Percentiles rank a stretch among this genome's conserved stretches.
These are phyloP conservation scores for Ustilago sp. DNA, from an alignment of 1,284 basidiomycete genomes.

Conservation along the genomic window DNA sequence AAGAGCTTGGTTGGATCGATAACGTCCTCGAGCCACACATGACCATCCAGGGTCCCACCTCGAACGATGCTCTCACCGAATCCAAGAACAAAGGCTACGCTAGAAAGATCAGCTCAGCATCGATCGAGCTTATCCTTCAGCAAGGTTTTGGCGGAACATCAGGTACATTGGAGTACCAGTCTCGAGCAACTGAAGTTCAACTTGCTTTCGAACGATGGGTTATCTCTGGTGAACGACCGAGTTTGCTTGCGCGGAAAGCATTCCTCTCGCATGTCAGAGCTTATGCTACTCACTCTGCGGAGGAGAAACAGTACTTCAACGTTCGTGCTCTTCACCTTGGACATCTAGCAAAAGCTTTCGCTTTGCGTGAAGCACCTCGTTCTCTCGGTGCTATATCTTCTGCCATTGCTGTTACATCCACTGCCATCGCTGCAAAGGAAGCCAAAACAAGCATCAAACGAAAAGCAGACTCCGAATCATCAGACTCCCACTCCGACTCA, in stretches of 20 bases:
- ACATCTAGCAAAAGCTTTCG: constrained; percentile 96
- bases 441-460: constrained; percentile 10
- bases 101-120: constrained; percentile 33
- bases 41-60: constrained; percentile 24
- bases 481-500: constrained; percentile 10
- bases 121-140: constrained; percentile 51
- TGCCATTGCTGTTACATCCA: constrained; percentile 16
- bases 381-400: constrained; percentile 71
- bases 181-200: constrained; percentile 94
- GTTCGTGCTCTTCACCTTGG: constrained; percentile 92
- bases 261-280: constrained; percentile 94
- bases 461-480: constrained; percentile 1
- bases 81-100: constrained; percentile 24
- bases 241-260: constrained; percentile 82
- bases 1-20: constrained; percentile 86
- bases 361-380: constrained; percentile 89
- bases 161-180: constrained; percentile 78
- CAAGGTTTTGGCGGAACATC: constrained; percentile 81
- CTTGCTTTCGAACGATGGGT: constrained; percentile 96
- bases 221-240: constrained; percentile 80
- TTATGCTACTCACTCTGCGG: constrained; percentile 94
- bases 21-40: constrained; percentile 75
- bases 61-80: constrained; percentile 3
- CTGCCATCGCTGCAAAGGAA: constrained; percentile 10
- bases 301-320: constrained; percentile 96